A percentile compares a stretch with the other conserved stretches of the same genome.
Evolutionary conservation across 306 rosid species (phyloP).

Genomic region (Begonia fuchsioides): DNA sequence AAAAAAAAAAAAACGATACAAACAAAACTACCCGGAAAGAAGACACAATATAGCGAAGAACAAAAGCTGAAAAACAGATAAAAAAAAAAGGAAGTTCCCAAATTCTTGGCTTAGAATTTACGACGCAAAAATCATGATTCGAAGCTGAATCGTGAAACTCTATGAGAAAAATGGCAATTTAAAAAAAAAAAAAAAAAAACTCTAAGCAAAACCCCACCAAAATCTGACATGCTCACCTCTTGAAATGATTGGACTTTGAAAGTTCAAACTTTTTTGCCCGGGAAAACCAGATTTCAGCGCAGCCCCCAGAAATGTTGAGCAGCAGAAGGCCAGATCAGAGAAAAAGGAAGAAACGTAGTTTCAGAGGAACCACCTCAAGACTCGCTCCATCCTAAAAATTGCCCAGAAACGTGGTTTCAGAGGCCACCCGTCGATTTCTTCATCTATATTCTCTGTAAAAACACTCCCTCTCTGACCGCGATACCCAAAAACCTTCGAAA

Average conservation of each 20-base stretch:
- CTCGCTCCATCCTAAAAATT: conserved; percentile 15
- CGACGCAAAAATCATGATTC: no score
- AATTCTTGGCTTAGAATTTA: no score
- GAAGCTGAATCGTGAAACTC: no score
- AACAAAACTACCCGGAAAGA: no score
- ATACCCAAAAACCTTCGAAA: conserved; percentile 50
- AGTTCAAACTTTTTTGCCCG: conserved; percentile 16
- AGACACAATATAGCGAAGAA: no score
- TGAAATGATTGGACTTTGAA: conserved; percentile 13
- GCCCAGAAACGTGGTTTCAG: conserved; percentile 12
- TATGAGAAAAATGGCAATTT: conserved; percentile 2
- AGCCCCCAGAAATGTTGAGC: conserved; percentile 13
- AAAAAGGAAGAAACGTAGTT: conserved; percentile 20
- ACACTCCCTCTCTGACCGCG: not conserved
- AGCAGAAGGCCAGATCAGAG: conserved; percentile 26
- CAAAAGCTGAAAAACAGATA: no score
- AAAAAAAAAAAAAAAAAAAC: no score
- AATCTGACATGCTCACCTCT: conserved; percentile 35
- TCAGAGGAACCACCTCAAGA: conserved; percentile 4
- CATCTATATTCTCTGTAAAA: conserved; percentile 5
- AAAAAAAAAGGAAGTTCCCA: no score
- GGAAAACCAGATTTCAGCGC: conserved; percentile 9
- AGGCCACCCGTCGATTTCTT: conserved; percentile 11
- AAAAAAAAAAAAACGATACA: no score
- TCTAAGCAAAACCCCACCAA: conserved; percentile 14